Conservation (phyloP, 1,284 basidiomycete species). For the Peniophora sp. region DNA sequence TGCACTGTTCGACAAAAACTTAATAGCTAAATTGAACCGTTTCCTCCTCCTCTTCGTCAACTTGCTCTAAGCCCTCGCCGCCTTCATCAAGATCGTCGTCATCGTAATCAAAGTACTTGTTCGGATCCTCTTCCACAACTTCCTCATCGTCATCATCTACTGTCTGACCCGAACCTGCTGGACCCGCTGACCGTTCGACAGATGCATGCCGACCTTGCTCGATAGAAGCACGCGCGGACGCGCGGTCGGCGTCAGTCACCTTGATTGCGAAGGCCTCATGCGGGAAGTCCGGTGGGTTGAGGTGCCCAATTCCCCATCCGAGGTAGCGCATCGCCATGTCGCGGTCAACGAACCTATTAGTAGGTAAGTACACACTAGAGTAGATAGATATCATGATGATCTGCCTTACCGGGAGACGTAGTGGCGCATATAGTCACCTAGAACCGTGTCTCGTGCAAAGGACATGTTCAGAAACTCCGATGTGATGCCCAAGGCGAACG, state of each 20-base stretch:
- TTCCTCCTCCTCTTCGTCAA: neutral
- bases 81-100: neutral
- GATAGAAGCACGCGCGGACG: neutral
- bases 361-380: neutral
- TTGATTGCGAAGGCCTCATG: neutral
- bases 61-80: neutral
- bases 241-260: neutral
- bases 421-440: no score
- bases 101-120: neutral
- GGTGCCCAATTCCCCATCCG: conserved; percentile 13
- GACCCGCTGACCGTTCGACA: neutral
- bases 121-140: neutral
- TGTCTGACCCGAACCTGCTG: neutral
- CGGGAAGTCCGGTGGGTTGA: conserved; percentile 1
- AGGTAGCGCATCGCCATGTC: conserved; percentile 14
- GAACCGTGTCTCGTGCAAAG: neutral
- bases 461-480: neutral
- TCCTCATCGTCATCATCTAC: neutral
- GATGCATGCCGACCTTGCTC: neutral
- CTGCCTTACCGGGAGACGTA: neutral
- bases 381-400: neutral
- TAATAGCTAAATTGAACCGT: no score
- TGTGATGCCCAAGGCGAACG: neutral
- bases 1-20: no score
- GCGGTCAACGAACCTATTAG: conserved; percentile 12